Evolutionary conservation across 2,329 filamentous ascomycete genomes (phyloP).

Genomic region (Aspergillus awamori): DNA sequence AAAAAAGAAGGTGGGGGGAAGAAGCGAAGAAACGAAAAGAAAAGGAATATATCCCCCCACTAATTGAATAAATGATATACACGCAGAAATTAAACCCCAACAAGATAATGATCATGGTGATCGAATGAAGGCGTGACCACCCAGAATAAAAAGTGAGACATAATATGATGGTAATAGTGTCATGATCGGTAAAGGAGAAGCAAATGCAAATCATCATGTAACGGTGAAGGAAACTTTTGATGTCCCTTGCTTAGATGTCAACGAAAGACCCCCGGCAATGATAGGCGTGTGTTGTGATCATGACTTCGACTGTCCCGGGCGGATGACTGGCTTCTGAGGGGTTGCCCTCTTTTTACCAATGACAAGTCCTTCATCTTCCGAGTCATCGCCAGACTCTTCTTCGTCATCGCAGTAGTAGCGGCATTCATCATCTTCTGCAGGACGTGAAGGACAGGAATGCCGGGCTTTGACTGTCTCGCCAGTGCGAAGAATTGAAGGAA

Average conservation of each 20-base stretch:
- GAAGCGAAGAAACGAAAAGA: background rate
- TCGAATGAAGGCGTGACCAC: background rate
- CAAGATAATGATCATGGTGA: constrained; percentile 1
- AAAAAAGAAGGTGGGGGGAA: constrained; percentile 1
- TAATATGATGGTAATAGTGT: background rate
- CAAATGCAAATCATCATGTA: background rate
- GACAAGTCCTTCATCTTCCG: constrained; percentile 47
- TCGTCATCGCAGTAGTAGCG: constrained; percentile 48
- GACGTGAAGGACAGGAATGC: constrained; percentile 23
- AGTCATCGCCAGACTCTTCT: constrained; percentile 42
- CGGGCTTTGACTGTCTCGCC: constrained; percentile 46
- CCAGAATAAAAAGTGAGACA: background rate
- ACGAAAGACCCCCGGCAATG: background rate
- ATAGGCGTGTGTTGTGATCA: constrained; percentile 9
- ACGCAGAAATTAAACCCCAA: constrained; percentile 15
- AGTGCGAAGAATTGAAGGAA: constrained; percentile 46
- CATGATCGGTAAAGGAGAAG: background rate
- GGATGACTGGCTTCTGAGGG: constrained; percentile 26
- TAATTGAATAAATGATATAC: constrained; percentile 24
- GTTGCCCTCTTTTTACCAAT: constrained; percentile 41
- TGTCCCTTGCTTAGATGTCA: background rate
- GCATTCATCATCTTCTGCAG: constrained; percentile 41
- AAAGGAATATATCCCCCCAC: background rate
- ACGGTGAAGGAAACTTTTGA: background rate
- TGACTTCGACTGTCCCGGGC: constrained; percentile 17